Evolutionary conservation across 257 asterid species (phyloP), one percentile per base, ranked within the genome.

Genomic region (Buddleja alternifolia): DNA sequence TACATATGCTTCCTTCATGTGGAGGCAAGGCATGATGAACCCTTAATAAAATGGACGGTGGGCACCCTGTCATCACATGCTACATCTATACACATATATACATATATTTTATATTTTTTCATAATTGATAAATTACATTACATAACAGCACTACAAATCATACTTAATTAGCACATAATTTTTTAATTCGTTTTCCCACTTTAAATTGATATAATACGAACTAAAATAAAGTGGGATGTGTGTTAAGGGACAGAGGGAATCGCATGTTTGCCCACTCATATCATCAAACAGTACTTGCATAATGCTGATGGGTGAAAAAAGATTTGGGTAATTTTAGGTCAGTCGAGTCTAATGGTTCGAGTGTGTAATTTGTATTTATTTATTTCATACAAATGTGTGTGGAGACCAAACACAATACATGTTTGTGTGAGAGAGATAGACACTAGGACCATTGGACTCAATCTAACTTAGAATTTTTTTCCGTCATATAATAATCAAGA

Each of bases 51-150:
- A 65, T 70, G 73, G 80, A 15, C 73, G 71, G 81, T 32, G 74
- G 74, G 71, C 4, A 16, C 39, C 51, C 70, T 74, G 69, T 75
- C 62, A 66, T 76, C 81, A 67, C 82, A 77, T 61, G 82, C 72
- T 56, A 19, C 72, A 11, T 54, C 1, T 14, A 46, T 7, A 46
- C 8, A 16, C 52, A 46, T 24, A 12, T 29, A 12, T 8, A 47
- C 10, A 47, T 9, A 47, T 16, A 16, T 15, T 16, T n/a, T 47
- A 16, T 47, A 47, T 29, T 55, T 25, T 29, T 29, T 24, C 20
- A 55, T 3, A 11, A 8, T 47, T 16, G 54, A 16, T 29, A n/a
- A n/a, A n/a, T n/a, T n/a, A n/a, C 20, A 53, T 53, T 23, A 3
- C 59, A 53, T 53, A 24, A 53, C 21, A 20, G 3, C 15, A 14